Evolutionary conservation across 257 asterid genomes (phyloP).

Genomic region (Nicotiana tabacum): DNA sequence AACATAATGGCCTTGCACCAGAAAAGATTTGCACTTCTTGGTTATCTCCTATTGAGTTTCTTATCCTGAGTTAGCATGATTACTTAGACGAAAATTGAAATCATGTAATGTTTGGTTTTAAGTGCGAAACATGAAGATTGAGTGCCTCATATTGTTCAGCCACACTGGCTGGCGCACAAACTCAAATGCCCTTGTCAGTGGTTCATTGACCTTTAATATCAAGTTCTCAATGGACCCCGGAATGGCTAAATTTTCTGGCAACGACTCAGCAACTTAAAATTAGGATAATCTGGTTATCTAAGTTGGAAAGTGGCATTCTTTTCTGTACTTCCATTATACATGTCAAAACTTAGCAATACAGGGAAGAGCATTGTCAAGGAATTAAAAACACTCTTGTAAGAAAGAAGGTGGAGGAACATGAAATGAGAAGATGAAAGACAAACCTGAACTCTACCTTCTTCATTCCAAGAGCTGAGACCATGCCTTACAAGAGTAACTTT

Average conservation of each 20-base stretch:
- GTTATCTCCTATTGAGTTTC: neutral
- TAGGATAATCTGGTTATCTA: neutral
- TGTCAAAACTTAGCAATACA: neutral
- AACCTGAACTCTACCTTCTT: conserved; percentile 78
- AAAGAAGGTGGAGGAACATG: neutral
- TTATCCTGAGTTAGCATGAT: neutral
- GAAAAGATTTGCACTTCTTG: neutral
- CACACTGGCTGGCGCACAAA: neutral
- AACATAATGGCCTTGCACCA: neutral
- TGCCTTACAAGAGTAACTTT: conserved; percentile 68
- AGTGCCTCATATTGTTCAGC: neutral
- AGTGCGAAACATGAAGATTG: neutral
- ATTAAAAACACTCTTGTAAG: neutral
- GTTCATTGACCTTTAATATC: neutral
- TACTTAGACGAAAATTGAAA: neutral
- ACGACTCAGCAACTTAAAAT: neutral
- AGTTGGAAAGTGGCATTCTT: neutral
- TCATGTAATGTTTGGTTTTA: neutral
- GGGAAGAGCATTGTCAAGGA: neutral
- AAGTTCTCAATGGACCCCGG: neutral
- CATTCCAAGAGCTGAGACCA: conserved; percentile 81
- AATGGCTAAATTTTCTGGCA: neutral
- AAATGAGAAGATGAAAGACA: conserved; percentile 13
- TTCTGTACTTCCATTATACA: neutral
- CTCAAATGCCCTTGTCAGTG: neutral